Evolutionary conservation across 345 rosid genomes (phyloP), one percentile per base, ranked within the genome.

Genomic region (Euphorbia lathyris): DNA sequence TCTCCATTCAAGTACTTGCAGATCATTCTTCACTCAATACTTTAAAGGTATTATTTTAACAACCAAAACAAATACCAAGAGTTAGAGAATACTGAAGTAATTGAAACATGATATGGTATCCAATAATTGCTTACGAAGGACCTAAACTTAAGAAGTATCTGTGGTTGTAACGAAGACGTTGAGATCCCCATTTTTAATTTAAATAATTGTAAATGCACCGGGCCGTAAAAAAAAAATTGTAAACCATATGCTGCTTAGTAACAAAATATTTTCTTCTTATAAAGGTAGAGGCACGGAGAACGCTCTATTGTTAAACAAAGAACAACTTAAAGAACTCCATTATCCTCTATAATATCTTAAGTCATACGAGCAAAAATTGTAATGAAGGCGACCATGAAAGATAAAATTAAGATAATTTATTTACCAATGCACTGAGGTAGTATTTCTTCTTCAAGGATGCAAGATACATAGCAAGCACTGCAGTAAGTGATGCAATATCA

Each of bases 401-500:
- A 25, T 22, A 62, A 65, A 73, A 4, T 32, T 64, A 71, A 69
- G 83, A 65, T 16, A 53, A 64, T 50, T 50, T 7, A 36, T 79
- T 83, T 83, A 95, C 99, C 90, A 88, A 75, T 51, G 97, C 97
- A 78, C 97, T 88, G 63, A 85, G 70, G 76, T 70, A 68, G 84
- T 84, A 87, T 79, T 85, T 83, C 88, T 74, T 86, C 79, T 82
- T 92, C 85, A 87, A 79, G 75, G 88, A 88, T 72, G 93, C 75
- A 48, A 90, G 93, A 82, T 95, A 86, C 99, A 90, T 88, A 4
- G 92, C 90, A 63, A 95, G 94, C 77, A 90, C 93, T 8, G 82
- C 75, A 23, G 96, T 86, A 20, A 95, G 84, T 22, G 99, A 92
- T 27, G 91, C 96, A 80, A 89, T 96, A 83, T 92, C 99, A 42